Evolutionary conservation across 495 filamentous ascomycete species (phyloP).

Genomic region (Hypoxylon perforatum): DNA sequence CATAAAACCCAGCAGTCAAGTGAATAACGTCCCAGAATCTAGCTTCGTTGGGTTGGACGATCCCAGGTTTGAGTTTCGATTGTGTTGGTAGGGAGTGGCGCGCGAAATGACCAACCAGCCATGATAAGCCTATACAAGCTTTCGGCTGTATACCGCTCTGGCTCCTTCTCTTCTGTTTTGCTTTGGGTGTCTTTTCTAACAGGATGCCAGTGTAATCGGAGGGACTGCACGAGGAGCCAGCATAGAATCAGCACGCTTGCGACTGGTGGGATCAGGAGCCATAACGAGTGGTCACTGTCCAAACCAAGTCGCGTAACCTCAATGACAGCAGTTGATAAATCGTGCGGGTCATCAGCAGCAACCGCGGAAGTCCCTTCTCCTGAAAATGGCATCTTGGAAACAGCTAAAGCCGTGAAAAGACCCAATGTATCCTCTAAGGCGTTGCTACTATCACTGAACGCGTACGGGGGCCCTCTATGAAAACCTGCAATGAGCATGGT

Average conservation of each 20-base stretch:
- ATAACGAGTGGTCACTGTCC: not conserved
- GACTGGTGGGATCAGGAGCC: not conserved
- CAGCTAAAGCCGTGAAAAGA: not conserved
- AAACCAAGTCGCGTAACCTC: not conserved
- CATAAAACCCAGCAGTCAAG: no score
- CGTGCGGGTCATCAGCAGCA: not conserved
- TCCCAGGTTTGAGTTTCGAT: no score
- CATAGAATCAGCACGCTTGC: not conserved
- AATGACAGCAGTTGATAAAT: not conserved
- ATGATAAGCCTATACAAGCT: not conserved
- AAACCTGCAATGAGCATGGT: not conserved
- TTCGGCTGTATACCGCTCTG: not conserved
- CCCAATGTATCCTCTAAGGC: not conserved
- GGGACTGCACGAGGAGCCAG: not conserved
- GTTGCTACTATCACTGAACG: not conserved
- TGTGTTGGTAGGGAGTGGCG: no score
- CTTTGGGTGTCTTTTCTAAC: not conserved
- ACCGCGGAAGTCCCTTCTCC: not conserved
- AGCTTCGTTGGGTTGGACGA: no score
- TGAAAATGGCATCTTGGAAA: not conserved
- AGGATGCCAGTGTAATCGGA: not conserved
- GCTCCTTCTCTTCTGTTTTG: not conserved
- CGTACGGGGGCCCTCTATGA: not conserved
- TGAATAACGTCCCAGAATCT: no score
- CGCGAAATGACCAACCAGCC: no score